A percentile compares a stretch with the other conserved stretches of the same genome.
These are phyloP conservation scores for Cladosporium sp. DNA, from an alignment of 2,329 filamentous ascomycete species.

Conservation along the genomic window DNA sequence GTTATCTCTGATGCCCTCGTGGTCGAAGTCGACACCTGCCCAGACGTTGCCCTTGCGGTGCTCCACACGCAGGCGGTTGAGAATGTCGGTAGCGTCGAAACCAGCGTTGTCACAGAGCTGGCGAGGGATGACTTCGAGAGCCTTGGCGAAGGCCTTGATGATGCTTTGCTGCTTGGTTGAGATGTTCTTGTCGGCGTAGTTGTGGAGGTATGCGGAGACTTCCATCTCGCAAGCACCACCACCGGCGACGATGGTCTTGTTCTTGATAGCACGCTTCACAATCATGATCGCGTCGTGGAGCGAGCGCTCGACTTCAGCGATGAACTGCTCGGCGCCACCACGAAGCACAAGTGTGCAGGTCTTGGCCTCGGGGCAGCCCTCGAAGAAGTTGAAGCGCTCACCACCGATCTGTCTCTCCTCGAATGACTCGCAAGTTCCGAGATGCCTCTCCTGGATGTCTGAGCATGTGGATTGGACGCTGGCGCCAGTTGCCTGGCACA, in stretches of 20 bases:
- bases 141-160: conserved; percentile 97
- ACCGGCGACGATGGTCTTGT: conserved; percentile 90
- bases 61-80: conserved; percentile 94
- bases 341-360: conserved; percentile 95
- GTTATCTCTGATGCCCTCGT: conserved; percentile 92
- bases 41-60: conserved; percentile 90
- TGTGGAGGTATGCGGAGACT: conserved; percentile 87
- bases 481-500: conserved; percentile 91
- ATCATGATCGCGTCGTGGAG: conserved; percentile 99
- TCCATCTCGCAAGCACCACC: conserved; percentile 97
- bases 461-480: conserved; percentile 94
- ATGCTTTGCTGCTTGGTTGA: conserved; percentile 94
- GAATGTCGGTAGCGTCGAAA: conserved; percentile 96
- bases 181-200: conserved; percentile 88
- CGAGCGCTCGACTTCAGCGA: conserved; percentile 95
- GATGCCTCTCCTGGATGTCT: conserved; percentile 75
- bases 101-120: conserved; percentile 98
- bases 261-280: conserved; percentile 95
- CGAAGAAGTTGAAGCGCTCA: conserved; percentile 98
- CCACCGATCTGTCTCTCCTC: conserved; percentile 97
- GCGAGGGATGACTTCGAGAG: conserved; percentile 91
- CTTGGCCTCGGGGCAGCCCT: conserved; percentile 91
- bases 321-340: conserved; percentile 97
- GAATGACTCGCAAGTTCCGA: conserved; percentile 86
- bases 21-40: conserved; percentile 93